Base-by-base conservation (phyloP, 495 filamentous ascomycete species). In the Penicillium desertorum region DNA sequence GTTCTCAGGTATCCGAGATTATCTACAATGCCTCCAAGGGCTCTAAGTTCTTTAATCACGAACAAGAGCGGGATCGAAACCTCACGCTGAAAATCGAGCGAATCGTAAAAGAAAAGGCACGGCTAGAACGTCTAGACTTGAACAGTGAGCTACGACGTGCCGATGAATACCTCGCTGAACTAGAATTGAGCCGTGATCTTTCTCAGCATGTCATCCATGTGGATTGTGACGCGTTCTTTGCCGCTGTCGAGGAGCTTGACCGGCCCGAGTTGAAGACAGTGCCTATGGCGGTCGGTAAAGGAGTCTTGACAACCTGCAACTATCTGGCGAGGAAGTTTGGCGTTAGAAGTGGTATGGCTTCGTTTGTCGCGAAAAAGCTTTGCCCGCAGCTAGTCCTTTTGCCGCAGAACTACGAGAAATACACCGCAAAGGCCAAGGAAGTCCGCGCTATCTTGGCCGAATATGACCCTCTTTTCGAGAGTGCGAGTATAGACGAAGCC, bases 161-260 rank as follows among this genome's bases (percentile, higher is more conserved):
- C 12, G 92, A 98, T 68, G 89, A 90, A 52, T 86, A 89, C 62
- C 84, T 97, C 53, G 81, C 84, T 1, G 83, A 92, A 60, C 79
- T 97, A 11, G 94, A 98, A 62, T 62, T 81, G 1, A 80, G 80
- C 16, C 83, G 94, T 8, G 93, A 98, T 65, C 76, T 98, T n/a
- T 81, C 82, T 12, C 94, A 97, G 67, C 75, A 82, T 46, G 82
- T 98, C 25, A 86, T 97, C 0, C 94, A 99, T 68, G 80, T 99
- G 30, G 94, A 99, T 71, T 99, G 94, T 70, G 94, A 99, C 75
- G 94, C 95, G 19, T 99, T 99, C 75, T 99, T 92, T 65, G 94
- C 94, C 0, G 90, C 92, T 1, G 95, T 98, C 8, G 94, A 98
- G 70, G 91, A 90, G 63, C 81, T 99, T 25, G 91, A 96, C 68